A percentile compares a stretch with the other conserved stretches of the same genome.
phyloP scores from a whole-genome alignment of 106 monocot species.

The Vanilla planifolia region DNA sequence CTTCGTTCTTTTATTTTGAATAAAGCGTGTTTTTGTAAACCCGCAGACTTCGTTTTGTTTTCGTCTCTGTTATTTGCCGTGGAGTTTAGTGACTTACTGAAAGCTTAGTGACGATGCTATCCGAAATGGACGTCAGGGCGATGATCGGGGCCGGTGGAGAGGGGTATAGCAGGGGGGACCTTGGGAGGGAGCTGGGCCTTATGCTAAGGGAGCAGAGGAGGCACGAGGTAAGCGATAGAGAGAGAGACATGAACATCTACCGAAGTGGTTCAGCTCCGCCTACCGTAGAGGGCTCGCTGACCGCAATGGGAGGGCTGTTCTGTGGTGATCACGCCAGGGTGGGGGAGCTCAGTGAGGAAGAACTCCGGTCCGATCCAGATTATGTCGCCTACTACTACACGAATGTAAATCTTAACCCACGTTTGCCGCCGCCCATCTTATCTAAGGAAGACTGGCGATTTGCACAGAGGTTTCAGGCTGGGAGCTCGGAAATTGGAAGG shows the following conservation, averaged over 20 bases:
- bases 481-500: slow-evolving; percentile 30
- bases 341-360: slow-evolving; percentile 32
- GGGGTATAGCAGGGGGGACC: slow-evolving; percentile 16
- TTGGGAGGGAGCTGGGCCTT: slow-evolving; percentile 24
- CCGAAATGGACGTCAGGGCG: slow-evolving; percentile 16
- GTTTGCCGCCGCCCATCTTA: slow-evolving; percentile 55
- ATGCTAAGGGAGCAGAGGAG: slow-evolving; percentile 23
- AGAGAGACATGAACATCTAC: slow-evolving; percentile 36
- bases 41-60: too few relatives aligned
- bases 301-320: slow-evolving; percentile 14
- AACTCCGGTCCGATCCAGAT: slow-evolving; percentile 40
- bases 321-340: background rate
- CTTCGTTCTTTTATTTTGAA: too few relatives aligned
- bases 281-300: slow-evolving; percentile 35
- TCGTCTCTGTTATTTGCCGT: too few relatives aligned
- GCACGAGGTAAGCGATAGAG: slow-evolving; percentile 23
- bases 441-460: slow-evolving; percentile 71
- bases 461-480: slow-evolving; percentile 34
- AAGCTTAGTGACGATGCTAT: slow-evolving; percentile 19
- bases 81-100: too few relatives aligned
- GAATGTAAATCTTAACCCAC: slow-evolving; percentile 46
- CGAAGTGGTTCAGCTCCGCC: slow-evolving; percentile 70
- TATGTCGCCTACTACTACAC: slow-evolving; percentile 60
- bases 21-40: too few relatives aligned
- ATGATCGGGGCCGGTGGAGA: background rate